Evolutionary conservation across 1,284 basidiomycete genomes (phyloP).

Genomic region (Violaceomyces palustris): DNA sequence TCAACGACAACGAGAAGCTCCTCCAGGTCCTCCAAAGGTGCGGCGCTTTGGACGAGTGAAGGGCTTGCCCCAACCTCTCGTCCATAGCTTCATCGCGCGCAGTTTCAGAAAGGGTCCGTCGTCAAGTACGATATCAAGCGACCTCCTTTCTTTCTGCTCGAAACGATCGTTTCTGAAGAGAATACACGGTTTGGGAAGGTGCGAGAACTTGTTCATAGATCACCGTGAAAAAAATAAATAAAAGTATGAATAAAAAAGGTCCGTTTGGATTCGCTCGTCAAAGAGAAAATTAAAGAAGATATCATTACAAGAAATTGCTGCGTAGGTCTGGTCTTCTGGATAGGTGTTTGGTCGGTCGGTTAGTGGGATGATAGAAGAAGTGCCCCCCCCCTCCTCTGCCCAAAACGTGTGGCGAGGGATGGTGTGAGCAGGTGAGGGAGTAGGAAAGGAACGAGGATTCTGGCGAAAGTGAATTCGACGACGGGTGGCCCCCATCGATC

Average conservation of each 20-base stretch:
- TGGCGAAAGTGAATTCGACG: neutral
- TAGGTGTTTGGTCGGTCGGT: neutral
- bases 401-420: neutral
- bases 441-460: neutral
- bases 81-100: too few relatives aligned
- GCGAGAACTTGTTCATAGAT: too few relatives aligned
- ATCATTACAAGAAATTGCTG: neutral
- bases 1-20: conserved; percentile 22
- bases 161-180: too few relatives aligned
- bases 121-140: too few relatives aligned
- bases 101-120: too few relatives aligned
- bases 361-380: too few relatives aligned
- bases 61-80: too few relatives aligned
- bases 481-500: neutral
- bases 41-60: conserved; percentile 18
- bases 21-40: conserved; percentile 15
- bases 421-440: neutral
- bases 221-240: conserved; percentile 3
- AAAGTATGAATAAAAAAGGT: conserved; percentile 3
- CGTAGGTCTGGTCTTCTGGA: neutral
- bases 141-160: too few relatives aligned
- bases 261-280: conserved; percentile 2
- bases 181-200: too few relatives aligned
- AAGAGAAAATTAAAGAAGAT: conserved; percentile 3
- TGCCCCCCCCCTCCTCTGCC: too few relatives aligned